Base-by-base conservation (phyloP, 2,329 filamentous ascomycete genomes). In the Cladosporium austrohemisphaericum region DNA sequence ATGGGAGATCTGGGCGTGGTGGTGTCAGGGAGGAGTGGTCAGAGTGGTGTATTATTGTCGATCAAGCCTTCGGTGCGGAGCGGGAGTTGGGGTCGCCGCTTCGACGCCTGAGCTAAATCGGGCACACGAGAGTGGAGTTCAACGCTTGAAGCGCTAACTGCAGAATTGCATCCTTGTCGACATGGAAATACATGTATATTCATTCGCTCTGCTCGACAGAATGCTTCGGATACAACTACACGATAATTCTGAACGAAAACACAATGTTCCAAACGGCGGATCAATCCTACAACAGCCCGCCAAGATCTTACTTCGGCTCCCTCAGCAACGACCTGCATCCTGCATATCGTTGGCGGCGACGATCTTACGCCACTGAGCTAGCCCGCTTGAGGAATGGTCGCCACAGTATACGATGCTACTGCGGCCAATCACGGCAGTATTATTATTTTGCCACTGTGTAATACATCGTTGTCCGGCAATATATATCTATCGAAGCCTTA, bases 41-140 rank as follows among this genome's bases (percentile, higher is more conserved):
- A 2, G 11, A 35, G 32, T 35, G 26, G 41, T 20, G 41, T 25
- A 23, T 35, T 29, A 19, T 33, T 22, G 41, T 29, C 33, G 26
- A 44, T 44, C 29, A 44, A 20, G 20, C n/a, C 23, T 41, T 18
- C 38, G 23, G 38, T 25, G 23, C 20, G 43, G 31, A 32, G 32
- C 14, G 32, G 43, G 14, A 20, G 14, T n/a, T n/a, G n/a, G n/a
- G n/a, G n/a, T n/a, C n/a, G n/a, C n/a, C n/a, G n/a, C n/a, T n/a
- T n/a, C n/a, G n/a, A n/a, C n/a, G n/a, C n/a, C n/a, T n/a, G 20
- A 46, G 20, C 43, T 46, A 46, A 26, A 46, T 46, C 36, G 36
- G 43, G 43, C 18, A 20, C 5, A 9, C 18, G n/a, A n/a, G n/a
- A n/a, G n/a, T 18, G n/a, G 22, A 36, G 19, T 37, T 25, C 43